Conservation (phyloP, 345 rosid genomes). For the Populus deltoides region DNA sequence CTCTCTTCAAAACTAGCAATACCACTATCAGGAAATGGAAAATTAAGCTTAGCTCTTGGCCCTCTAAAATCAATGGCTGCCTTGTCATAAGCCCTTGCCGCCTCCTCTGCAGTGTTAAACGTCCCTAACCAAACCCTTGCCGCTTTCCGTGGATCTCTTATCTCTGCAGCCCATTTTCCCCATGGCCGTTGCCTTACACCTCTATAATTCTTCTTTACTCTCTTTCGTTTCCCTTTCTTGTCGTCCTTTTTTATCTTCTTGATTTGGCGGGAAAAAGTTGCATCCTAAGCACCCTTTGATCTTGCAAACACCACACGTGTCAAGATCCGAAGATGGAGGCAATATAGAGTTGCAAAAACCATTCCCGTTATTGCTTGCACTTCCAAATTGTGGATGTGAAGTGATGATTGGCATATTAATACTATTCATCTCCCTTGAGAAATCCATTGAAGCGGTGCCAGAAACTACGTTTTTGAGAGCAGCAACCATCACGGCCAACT, state of each 20-base stretch:
- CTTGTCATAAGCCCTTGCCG: slow-evolving; percentile 87
- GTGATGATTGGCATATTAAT: slow-evolving; percentile 8
- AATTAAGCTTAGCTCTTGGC: slow-evolving; percentile 48
- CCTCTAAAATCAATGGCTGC: slow-evolving; percentile 59
- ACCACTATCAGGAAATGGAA: slow-evolving; percentile 45
- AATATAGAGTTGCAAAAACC: neutral
- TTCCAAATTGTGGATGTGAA: neutral
- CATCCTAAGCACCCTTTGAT: slow-evolving; percentile 77
- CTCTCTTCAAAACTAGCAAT: neutral
- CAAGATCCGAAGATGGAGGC: slow-evolving; percentile 35
- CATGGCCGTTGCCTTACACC: slow-evolving; percentile 98
- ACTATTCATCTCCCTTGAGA: neutral
- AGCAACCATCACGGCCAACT: slow-evolving; percentile 60
- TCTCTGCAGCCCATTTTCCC: slow-evolving; percentile 99
- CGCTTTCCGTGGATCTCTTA: slow-evolving; percentile 79
- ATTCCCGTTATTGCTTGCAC: neutral
- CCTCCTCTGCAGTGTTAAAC: slow-evolving; percentile 81
- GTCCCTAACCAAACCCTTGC: slow-evolving; percentile 93
- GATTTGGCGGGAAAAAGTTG: slow-evolving; percentile 64
- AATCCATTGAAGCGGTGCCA: slow-evolving; percentile 16
- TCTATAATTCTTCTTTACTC: slow-evolving; percentile 69
- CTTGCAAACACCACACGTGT: slow-evolving; percentile 59
- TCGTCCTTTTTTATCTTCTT: slow-evolving; percentile 6
- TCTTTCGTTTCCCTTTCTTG: slow-evolving; percentile 25
- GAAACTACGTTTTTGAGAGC: slow-evolving; percentile 38